A percentile compares a stretch with the other conserved stretches of the same genome.
These are phyloP conservation scores for Xylaria sp. DNA, from an alignment of 2,329 filamentous ascomycete genomes.

Conservation along the genomic window DNA sequence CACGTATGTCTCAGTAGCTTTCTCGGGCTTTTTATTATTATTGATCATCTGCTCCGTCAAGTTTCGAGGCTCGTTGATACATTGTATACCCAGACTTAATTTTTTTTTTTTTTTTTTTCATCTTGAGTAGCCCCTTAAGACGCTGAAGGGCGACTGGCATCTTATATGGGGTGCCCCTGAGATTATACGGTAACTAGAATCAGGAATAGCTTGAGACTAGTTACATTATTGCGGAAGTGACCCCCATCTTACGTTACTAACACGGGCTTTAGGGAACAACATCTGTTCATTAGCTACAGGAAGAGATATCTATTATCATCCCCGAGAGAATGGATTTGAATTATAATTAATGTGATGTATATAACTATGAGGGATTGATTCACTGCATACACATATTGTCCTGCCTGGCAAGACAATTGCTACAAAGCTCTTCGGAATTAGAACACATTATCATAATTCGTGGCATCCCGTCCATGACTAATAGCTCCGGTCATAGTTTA, in stretches of 20 bases:
- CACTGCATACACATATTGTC: too few species aligned
- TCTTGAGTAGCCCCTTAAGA: neutral
- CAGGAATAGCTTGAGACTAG: neutral
- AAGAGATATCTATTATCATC: too few species aligned
- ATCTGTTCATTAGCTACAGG: too few species aligned
- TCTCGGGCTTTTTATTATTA: too few species aligned
- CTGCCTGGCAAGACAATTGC: neutral
- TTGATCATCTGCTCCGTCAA: too few species aligned
- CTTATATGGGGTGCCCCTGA: neutral
- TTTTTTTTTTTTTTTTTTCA: neutral
- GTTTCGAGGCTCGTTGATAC: too few species aligned
- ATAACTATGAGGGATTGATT: too few species aligned
- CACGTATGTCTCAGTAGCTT: too few species aligned
- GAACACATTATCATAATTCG: neutral
- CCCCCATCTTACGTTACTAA: neutral
- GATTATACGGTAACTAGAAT: too few species aligned
- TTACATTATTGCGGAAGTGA: neutral
- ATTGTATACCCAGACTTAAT: neutral
- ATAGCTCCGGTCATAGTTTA: neutral
- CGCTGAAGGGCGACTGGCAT: neutral
- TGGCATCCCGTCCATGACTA: neutral
- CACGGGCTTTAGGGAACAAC: neutral
- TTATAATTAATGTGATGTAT: too few species aligned
- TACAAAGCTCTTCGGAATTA: neutral
- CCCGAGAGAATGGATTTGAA: too few species aligned